Conservation (phyloP, 106 monocot genomes). For the Apostasia ramifera region DNA sequence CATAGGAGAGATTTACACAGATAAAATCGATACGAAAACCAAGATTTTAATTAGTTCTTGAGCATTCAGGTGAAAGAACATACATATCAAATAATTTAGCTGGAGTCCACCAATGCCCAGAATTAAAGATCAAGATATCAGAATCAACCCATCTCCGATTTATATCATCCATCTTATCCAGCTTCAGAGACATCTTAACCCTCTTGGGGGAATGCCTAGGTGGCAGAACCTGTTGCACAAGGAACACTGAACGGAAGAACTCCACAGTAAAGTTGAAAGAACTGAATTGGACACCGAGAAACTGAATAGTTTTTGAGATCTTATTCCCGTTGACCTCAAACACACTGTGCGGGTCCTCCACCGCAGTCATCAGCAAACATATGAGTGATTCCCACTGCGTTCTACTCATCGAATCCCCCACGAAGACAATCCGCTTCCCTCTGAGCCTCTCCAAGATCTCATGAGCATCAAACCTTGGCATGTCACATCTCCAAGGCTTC, state of each 20-base stretch:
- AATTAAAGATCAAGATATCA: conserved; percentile 88
- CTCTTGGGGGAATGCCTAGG: conserved; percentile 55
- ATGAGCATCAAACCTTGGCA: conserved; percentile 53
- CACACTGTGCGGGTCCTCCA: conserved; percentile 51
- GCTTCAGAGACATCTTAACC: conserved; percentile 50
- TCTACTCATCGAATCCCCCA: conserved; percentile 96
- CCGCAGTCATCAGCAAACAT: conserved; percentile 89
- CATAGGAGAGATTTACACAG: background rate
- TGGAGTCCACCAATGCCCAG: conserved; percentile 97
- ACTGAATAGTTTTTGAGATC: conserved; percentile 84
- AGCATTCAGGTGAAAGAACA: conserved; percentile 21
- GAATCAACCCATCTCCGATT: conserved; percentile 68
- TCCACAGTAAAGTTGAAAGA: conserved; percentile 78
- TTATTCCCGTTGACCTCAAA: conserved; percentile 82
- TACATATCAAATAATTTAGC: conserved; percentile 88
- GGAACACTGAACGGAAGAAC: conserved; percentile 78
- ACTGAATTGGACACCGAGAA: conserved; percentile 63
- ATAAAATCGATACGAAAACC: background rate
- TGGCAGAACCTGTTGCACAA: conserved; percentile 54
- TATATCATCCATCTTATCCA: conserved; percentile 79
- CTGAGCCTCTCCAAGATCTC: conserved; percentile 48
- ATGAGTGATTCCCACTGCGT: conserved; percentile 99
- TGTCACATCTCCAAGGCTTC: conserved; percentile 68
- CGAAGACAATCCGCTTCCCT: conserved; percentile 79
- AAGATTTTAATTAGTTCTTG: background rate